Conservation (phyloP, 768 basidiomycete genomes). For the Boletus bicolor region DNA sequence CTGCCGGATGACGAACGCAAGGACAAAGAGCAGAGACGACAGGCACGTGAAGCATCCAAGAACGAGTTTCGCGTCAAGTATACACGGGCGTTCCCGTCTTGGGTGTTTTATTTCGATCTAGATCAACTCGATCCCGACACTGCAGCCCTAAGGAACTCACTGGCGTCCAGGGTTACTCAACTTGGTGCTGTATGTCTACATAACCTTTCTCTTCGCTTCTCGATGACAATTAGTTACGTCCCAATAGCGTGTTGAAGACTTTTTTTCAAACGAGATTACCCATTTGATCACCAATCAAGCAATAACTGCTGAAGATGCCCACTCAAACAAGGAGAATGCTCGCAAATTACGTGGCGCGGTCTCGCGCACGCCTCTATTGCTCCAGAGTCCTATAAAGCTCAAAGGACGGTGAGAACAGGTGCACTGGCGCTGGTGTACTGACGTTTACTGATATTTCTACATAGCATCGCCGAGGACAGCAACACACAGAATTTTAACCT, state of each 20-base stretch:
- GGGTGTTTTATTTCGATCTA: slow-evolving; percentile 84
- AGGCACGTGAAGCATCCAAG: slow-evolving; percentile 54
- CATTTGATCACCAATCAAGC: slow-evolving; percentile 78
- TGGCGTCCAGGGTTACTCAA: slow-evolving; percentile 56
- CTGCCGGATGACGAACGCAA: slow-evolving; percentile 38
- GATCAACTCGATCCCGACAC: slow-evolving; percentile 40
- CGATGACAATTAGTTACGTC: slow-evolving; percentile 1
- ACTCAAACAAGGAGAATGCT: slow-evolving; percentile 68
- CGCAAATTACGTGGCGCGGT: slow-evolving; percentile 30
- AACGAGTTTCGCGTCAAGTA: slow-evolving; percentile 83
- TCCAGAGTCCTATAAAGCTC: slow-evolving; percentile 67
- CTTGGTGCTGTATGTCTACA: slow-evolving; percentile 72
- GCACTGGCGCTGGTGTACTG: neutral
- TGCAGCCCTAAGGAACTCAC: slow-evolving; percentile 34
- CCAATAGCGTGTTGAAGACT: slow-evolving; percentile 73
- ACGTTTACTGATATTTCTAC: slow-evolving; percentile 1
- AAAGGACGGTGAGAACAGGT: slow-evolving; percentile 48
- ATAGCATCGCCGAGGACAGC: slow-evolving; percentile 32
- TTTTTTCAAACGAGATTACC: slow-evolving; percentile 84
- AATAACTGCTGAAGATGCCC: slow-evolving; percentile 33
- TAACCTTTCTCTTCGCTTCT: neutral
- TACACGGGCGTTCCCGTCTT: slow-evolving; percentile 76
- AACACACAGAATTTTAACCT: slow-evolving; percentile 43
- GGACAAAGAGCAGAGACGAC: slow-evolving; percentile 45
- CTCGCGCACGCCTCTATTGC: slow-evolving; percentile 25